Evolutionary conservation across 192 early-diverging fungal genomes (phyloP).

Genomic region (Paraglomus occultum): DNA sequence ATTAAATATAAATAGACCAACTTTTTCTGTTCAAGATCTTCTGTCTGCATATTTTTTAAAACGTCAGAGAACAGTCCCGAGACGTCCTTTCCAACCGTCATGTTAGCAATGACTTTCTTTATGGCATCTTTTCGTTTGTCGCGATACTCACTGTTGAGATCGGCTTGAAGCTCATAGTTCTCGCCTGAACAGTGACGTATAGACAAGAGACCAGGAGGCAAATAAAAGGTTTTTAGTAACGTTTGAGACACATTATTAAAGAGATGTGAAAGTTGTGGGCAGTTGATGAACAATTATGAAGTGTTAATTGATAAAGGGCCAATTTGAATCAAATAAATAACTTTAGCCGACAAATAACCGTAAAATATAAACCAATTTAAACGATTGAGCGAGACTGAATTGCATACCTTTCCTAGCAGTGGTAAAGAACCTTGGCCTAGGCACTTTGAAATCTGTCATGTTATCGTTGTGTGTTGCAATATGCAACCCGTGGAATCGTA

Average conservation of each 20-base stretch:
- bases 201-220: not conserved
- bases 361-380: no score
- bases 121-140: conserved; percentile 96
- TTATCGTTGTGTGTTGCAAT: not conserved
- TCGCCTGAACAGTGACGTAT: conserved; percentile 62
- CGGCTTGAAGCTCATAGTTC: conserved; percentile 96
- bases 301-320: not conserved
- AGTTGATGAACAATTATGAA: conserved; percentile 1
- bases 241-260: not conserved
- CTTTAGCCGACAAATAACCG: no score
- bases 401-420: conserved; percentile 69
- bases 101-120: conserved; percentile 98
- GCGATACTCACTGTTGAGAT: conserved; percentile 96
- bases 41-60: conserved; percentile 99
- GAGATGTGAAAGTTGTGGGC: not conserved
- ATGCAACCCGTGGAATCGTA: not conserved
- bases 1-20: conserved; percentile 97
- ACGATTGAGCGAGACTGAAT: no score
- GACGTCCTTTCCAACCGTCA: conserved; percentile 99
- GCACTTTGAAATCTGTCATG: conserved; percentile 31
- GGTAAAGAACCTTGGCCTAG: conserved; percentile 69
- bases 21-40: conserved; percentile 97
- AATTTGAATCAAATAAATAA: no score
- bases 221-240: not conserved
- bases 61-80: conserved; percentile 94